phyloP scores from a whole-genome alignment of 2,329 filamentous ascomycete species.

The Colletotrichum higginsianum region DNA sequence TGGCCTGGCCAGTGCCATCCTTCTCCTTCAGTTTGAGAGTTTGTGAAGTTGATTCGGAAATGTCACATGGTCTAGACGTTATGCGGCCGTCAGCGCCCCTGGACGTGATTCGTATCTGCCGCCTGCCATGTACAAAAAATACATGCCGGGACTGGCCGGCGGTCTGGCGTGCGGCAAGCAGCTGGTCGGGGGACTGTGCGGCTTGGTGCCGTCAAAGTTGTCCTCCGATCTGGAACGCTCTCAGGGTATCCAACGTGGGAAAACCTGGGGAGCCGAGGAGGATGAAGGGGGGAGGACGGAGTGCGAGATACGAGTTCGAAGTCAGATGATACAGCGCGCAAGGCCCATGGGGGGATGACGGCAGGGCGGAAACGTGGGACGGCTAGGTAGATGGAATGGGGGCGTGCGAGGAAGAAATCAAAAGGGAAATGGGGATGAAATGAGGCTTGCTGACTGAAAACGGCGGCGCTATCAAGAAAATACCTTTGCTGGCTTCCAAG shows the following conservation, averaged over 20 bases:
- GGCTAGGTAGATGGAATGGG: background rate
- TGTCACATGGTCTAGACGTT: conserved; percentile 26
- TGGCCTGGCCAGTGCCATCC: background rate
- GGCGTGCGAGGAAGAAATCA: background rate
- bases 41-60: conserved; percentile 7
- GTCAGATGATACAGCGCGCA: conserved; percentile 3
- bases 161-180: conserved; percentile 6
- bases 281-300: background rate
- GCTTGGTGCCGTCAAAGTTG: conserved; percentile 8
- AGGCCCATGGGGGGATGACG: conserved; percentile 7
- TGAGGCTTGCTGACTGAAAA: conserved; percentile 30
- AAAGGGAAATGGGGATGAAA: conserved; percentile 27
- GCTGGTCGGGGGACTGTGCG: conserved; percentile 18
- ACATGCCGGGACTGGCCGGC: background rate
- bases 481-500: background rate
- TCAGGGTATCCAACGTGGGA: conserved; percentile 10
- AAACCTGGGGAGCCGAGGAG: conserved; percentile 14
- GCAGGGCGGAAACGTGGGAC: conserved; percentile 16
- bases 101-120: conserved; percentile 12
- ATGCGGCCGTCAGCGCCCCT: conserved; percentile 21
- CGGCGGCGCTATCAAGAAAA: conserved; percentile 19
- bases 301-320: conserved; percentile 23
- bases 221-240: background rate
- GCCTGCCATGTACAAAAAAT: conserved; percentile 5
- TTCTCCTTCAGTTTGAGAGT: background rate